These are phyloP conservation scores for Septoria linicola DNA, from an alignment of 2,329 filamentous ascomycete genomes.

Conservation along the genomic window DNA sequence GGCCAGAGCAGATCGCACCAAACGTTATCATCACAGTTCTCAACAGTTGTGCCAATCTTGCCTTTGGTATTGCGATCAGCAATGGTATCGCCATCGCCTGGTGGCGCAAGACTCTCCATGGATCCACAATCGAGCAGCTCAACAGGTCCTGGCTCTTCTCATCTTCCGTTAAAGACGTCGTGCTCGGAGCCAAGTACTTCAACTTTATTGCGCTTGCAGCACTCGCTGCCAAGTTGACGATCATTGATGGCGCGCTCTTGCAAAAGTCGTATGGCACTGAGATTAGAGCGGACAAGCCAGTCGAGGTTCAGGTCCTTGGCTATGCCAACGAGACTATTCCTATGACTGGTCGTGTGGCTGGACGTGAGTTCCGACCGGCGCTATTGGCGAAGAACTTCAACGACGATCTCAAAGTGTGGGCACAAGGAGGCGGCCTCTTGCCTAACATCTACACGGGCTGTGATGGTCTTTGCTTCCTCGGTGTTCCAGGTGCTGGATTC, in stretches of 20 bases:
- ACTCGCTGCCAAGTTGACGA: constrained; percentile 29
- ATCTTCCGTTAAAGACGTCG: constrained; percentile 25
- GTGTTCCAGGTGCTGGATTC: constrained; percentile 26
- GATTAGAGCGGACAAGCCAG: constrained; percentile 4
- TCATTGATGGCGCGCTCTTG: constrained; percentile 30
- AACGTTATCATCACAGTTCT: constrained; percentile 27
- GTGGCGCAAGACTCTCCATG: constrained; percentile 30
- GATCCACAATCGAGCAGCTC: constrained; percentile 28
- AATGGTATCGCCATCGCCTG: constrained; percentile 32
- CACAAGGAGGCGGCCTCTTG: constrained; percentile 17
- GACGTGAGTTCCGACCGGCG: not conserved
- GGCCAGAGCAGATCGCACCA: constrained; percentile 26
- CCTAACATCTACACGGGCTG: constrained; percentile 15
- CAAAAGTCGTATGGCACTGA: constrained; percentile 25
- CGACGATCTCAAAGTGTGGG: constrained; percentile 20
- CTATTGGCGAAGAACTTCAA: constrained; percentile 21
- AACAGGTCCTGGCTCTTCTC: constrained; percentile 30
- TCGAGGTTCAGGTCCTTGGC: constrained; percentile 9
- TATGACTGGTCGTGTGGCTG: constrained; percentile 16
- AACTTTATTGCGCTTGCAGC: constrained; percentile 33
- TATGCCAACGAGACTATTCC: constrained; percentile 25
- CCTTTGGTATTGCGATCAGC: constrained; percentile 29
- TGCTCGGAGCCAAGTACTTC: constrained; percentile 29
- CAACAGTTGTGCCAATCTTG: constrained; percentile 26
- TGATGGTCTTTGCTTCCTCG: constrained; percentile 22